These are phyloP conservation scores for Lepiota venenata DNA, from an alignment of 768 basidiomycete species.

Conservation along the genomic window DNA sequence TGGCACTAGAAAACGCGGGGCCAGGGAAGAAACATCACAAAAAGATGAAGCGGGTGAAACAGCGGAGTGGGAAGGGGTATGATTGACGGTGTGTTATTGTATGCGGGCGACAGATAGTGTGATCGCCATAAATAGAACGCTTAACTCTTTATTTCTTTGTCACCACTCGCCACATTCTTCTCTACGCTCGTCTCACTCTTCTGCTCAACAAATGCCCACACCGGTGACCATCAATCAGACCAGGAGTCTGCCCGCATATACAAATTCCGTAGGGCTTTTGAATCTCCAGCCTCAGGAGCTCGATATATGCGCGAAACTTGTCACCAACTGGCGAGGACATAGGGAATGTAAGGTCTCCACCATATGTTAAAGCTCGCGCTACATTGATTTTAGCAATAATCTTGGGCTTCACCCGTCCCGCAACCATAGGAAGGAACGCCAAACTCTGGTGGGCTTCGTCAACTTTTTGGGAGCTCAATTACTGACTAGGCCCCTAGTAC, in stretches of 20 bases:
- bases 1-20: conserved; percentile 38
- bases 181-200: not conserved
- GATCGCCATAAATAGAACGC: not conserved
- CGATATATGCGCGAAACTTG: conserved; percentile 69
- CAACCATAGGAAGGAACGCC: conserved; percentile 71
- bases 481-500: conserved; percentile 31
- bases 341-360: conserved; percentile 51
- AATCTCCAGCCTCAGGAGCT: not conserved
- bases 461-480: not conserved
- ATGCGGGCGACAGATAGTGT: not conserved
- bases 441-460: conserved; percentile 46
- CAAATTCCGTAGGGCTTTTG: not conserved
- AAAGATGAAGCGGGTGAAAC: conserved; percentile 76
- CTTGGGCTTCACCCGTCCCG: conserved; percentile 58
- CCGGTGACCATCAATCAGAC: not conserved
- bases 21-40: conserved; percentile 83
- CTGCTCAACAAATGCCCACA: not conserved
- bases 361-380: not conserved
- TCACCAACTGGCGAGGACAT: conserved; percentile 57
- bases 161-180: not conserved
- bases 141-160: not conserved
- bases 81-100: conserved; percentile 36
- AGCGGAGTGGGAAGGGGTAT: conserved; percentile 91
- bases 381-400: conserved; percentile 43
- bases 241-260: not conserved